These are phyloP conservation scores for Mrakiaceae sp. DNA, from an alignment of 1,284 basidiomycete species.

Conservation along the genomic window DNA sequence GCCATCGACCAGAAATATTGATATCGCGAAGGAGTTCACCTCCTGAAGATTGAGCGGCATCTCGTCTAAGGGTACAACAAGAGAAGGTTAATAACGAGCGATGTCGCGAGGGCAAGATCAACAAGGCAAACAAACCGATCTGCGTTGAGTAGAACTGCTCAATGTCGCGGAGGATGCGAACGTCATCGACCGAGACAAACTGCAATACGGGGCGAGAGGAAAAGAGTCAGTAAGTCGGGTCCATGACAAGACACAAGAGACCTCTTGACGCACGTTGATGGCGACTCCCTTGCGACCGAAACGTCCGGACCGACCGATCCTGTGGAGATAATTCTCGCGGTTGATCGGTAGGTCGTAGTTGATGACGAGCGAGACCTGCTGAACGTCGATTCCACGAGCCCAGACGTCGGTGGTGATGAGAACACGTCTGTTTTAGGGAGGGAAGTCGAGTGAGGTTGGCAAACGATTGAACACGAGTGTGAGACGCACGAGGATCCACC, in stretches of 20 bases:
- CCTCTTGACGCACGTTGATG: conserved; percentile 52
- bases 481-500: conserved; percentile 73
- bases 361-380: conserved; percentile 95
- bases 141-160: conserved; percentile 43
- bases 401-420: conserved; percentile 96
- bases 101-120: conserved; percentile 25
- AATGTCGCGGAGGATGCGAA: conserved; percentile 79
- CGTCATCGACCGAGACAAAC: conserved; percentile 86
- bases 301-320: conserved; percentile 88
- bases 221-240: not conserved
- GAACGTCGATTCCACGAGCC: conserved; percentile 97
- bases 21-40: not conserved
- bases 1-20: too few species aligned
- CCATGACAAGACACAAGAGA: conserved; percentile 19
- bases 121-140: conserved; percentile 43
- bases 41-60: conserved; percentile 65
- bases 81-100: conserved; percentile 16
- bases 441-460: not conserved
- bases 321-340: conserved; percentile 98
- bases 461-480: not conserved
- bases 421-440: conserved; percentile 51
- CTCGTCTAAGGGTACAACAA: conserved; percentile 46
- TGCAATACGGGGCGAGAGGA: conserved; percentile 25
- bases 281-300: conserved; percentile 91
- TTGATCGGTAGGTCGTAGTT: conserved; percentile 95